These are phyloP conservation scores for Rhizophagus clarus DNA, from an alignment of 192 early-diverging fungal genomes.

Conservation along the genomic window DNA sequence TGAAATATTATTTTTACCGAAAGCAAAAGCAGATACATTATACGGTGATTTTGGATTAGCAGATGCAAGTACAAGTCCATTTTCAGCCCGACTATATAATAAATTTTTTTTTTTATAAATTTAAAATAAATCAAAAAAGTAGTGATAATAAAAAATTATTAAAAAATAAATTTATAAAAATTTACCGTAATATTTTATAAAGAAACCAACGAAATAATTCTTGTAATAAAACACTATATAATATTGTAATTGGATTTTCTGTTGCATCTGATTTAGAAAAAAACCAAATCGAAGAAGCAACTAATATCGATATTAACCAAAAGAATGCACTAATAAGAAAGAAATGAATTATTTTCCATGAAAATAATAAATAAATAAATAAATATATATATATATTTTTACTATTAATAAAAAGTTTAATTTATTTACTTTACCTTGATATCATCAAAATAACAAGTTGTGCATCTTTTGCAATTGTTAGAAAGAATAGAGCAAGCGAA, in stretches of 20 bases:
- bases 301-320: conserved; percentile 73
- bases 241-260: conserved; percentile 50
- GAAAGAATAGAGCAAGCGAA: conserved; percentile 68
- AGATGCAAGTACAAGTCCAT: conserved; percentile 62
- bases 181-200: conserved; percentile 56
- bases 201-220: conserved; percentile 71
- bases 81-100: conserved; percentile 61
- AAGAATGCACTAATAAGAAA: conserved; percentile 73
- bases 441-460: conserved; percentile 74
- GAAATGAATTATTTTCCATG: neutral
- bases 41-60: conserved; percentile 65
- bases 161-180: neutral
- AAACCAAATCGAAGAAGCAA: conserved; percentile 77
- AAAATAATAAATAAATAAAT: neutral
- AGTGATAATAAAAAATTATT: no score
- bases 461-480: conserved; percentile 66
- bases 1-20: conserved; percentile 48
- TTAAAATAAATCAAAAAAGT: no score
- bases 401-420: no score
- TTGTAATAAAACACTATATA: conserved; percentile 64
- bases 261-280: conserved; percentile 44
- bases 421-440: conserved; percentile 56
- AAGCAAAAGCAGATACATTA: conserved; percentile 64
- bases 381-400: neutral
- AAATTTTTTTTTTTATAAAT: no score